These are phyloP conservation scores for Pythium monospermum DNA, from an alignment of 352 stramenopile species.

Conservation along the genomic window DNA sequence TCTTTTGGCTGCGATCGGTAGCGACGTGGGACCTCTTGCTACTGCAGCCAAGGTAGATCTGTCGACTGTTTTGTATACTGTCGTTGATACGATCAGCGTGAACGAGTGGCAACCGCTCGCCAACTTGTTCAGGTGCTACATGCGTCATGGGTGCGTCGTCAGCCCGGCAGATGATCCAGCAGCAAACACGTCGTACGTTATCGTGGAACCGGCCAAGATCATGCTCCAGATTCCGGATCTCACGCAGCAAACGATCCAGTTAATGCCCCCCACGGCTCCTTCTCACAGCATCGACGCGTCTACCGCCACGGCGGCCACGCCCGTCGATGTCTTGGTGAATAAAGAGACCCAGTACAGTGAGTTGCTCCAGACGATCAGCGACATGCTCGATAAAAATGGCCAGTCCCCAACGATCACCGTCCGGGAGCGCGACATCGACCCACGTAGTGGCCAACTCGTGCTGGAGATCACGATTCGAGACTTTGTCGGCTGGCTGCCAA, in stretches of 20 bases:
- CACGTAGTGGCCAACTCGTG: neutral
- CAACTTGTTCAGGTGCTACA: constrained; percentile 8
- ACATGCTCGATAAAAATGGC: neutral
- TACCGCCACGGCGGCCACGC: neutral
- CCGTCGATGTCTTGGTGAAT: neutral
- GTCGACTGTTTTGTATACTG: constrained; percentile 8
- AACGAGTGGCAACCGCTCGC: constrained; percentile 10
- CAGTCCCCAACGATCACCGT: constrained; percentile 6
- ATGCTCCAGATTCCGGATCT: neutral
- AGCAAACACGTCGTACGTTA: neutral
- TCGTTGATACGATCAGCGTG: neutral
- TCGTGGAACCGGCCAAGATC: neutral
- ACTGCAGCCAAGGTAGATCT: constrained; percentile 1
- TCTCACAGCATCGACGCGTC: no score
- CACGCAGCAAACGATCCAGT: neutral
- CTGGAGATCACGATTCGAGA: constrained; percentile 7
- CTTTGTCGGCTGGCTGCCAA: constrained; percentile 15
- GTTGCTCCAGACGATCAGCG: neutral
- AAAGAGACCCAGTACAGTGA: neutral
- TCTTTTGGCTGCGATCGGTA: constrained; percentile 8
- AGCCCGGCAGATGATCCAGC: neutral
- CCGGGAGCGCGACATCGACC: neutral
- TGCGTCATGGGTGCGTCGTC: neutral
- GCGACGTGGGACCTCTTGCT: no score
- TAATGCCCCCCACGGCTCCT: neutral